Conservation (phyloP, 345 rosid genomes). For the Salix viminalis region DNA sequence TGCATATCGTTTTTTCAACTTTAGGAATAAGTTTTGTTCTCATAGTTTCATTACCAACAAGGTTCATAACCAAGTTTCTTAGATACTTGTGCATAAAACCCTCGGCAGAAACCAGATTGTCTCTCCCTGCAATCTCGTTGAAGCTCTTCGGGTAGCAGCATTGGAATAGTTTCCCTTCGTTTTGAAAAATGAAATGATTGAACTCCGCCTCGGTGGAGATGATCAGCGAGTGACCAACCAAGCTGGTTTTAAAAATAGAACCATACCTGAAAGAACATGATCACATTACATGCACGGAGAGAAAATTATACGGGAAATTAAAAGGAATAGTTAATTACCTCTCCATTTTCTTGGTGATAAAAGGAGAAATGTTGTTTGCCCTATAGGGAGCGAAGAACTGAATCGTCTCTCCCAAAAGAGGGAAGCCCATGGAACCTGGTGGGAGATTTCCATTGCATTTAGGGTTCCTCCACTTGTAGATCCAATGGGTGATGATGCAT, state of each 20-base stretch:
- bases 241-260: slow-evolving; percentile 33
- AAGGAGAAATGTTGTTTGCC: not conserved
- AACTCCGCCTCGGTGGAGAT: slow-evolving; percentile 38
- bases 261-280: slow-evolving; percentile 29
- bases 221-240: slow-evolving; percentile 33
- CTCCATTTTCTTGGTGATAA: not conserved
- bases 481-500: not conserved
- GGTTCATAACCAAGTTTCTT: slow-evolving; percentile 26
- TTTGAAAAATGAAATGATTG: slow-evolving; percentile 35
- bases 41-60: slow-evolving; percentile 31
- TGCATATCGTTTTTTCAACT: slow-evolving; percentile 19
- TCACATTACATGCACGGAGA: no score
- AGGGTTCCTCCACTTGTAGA: not conserved
- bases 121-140: slow-evolving; percentile 28
- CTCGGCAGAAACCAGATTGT: slow-evolving; percentile 17
- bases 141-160: slow-evolving; percentile 35
- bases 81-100: slow-evolving; percentile 38
- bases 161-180: slow-evolving; percentile 36
- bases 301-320: not conserved
- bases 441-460: not conserved
- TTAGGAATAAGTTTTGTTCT: slow-evolving; percentile 16
- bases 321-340: not conserved
- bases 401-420: not conserved
- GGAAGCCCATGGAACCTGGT: slow-evolving; percentile 7
- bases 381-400: not conserved